Percentiles rank a stretch among this genome's conserved stretches.
phyloP scores from a whole-genome alignment of 2,329 filamentous ascomycete species.

The Tolypocladium capitatum region DNA sequence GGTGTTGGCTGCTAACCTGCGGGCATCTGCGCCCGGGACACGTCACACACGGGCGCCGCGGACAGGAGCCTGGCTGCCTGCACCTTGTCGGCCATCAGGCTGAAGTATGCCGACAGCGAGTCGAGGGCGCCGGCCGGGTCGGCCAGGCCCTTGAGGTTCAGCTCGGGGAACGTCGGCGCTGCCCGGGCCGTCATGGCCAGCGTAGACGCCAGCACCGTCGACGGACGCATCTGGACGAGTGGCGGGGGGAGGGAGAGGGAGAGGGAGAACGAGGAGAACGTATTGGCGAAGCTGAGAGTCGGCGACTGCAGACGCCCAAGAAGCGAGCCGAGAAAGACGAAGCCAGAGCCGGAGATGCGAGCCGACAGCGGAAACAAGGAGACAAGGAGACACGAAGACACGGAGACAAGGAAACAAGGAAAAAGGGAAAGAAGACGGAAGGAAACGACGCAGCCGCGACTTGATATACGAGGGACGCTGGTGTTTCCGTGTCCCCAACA shows the following conservation, averaged over 20 bases:
- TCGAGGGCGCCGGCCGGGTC: slow-evolving; percentile 26
- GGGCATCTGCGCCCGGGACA: slow-evolving; percentile 39
- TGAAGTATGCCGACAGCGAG: slow-evolving; percentile 47
- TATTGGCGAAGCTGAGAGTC: slow-evolving; percentile 4
- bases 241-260: neutral
- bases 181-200: slow-evolving; percentile 31
- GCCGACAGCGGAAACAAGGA: neutral
- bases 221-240: slow-evolving; percentile 34
- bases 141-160: slow-evolving; percentile 22
- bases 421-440: neutral
- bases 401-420: too few relatives aligned
- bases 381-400: too few relatives aligned
- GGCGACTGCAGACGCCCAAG: too few relatives aligned
- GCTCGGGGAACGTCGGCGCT: slow-evolving; percentile 27
- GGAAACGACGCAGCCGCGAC: neutral
- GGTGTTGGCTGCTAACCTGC: slow-evolving; percentile 21
- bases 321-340: neutral
- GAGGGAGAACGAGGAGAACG: slow-evolving; percentile 5
- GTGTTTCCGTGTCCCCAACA: neutral
- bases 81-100: slow-evolving; percentile 42
- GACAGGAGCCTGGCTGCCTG: slow-evolving; percentile 29
- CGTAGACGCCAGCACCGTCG: slow-evolving; percentile 31
- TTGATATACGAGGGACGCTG: neutral
- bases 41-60: slow-evolving; percentile 35
- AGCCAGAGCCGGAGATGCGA: neutral